These are phyloP conservation scores for Torulaspora delbrueckii DNA, from an alignment of 805 yeast species.

Conservation along the genomic window DNA sequence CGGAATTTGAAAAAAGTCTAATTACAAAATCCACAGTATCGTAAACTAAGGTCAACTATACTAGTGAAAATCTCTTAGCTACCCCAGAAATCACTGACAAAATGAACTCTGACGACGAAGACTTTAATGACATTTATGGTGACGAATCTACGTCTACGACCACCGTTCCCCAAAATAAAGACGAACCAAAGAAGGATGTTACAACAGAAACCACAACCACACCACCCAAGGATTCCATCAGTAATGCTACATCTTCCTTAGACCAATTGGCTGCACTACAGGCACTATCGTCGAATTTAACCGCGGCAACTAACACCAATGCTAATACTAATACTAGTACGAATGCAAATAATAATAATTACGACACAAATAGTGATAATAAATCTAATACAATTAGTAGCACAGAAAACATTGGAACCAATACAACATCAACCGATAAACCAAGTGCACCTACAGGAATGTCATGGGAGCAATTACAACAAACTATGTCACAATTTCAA, in stretches of 20 bases:
- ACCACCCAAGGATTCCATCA: conserved; percentile 17
- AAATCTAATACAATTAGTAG: conserved; percentile 13
- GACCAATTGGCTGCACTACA: conserved; percentile 36
- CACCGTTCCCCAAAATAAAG: conserved; percentile 11
- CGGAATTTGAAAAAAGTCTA: not conserved
- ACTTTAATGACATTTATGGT: conserved; percentile 85
- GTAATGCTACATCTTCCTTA: conserved; percentile 21
- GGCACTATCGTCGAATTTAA: conserved; percentile 34
- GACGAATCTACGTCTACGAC: conserved; percentile 29
- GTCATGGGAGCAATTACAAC: conserved; percentile 35
- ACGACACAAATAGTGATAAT: conserved; percentile 15
- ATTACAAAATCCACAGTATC: not conserved
- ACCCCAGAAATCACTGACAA: conserved; percentile 10
- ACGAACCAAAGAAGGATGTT: conserved; percentile 15
- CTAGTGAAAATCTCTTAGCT: not conserved
- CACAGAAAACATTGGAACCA: conserved; percentile 6
- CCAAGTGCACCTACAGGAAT: conserved; percentile 14
- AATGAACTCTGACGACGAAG: conserved; percentile 86
- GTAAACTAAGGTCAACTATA: not conserved
- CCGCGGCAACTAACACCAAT: conserved; percentile 20
- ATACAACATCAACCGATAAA: conserved; percentile 9
- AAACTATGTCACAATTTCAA: conserved; percentile 34
- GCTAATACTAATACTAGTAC: conserved; percentile 14
- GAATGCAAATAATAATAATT: conserved; percentile 16
- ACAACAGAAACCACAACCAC: conserved; percentile 14